Percentiles rank a stretch among this genome's conserved stretches.
Evolutionary conservation across 2,329 filamentous ascomycete species (phyloP).

Genomic region (Penicillium griseofulvum): DNA sequence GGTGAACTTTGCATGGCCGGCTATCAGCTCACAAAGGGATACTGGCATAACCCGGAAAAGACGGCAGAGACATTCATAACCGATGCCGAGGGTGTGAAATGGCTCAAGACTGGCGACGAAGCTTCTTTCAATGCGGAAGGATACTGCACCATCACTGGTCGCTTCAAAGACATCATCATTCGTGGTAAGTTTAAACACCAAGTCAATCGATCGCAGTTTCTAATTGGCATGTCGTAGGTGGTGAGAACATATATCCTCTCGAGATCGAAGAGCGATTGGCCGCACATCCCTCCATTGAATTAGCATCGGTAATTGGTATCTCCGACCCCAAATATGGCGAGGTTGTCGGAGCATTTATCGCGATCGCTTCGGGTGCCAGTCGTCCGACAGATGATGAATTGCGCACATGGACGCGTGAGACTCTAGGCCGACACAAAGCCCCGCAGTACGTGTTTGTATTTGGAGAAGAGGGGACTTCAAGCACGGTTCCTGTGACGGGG

Average conservation of each 20-base stretch:
- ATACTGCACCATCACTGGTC: slow-evolving; percentile 70
- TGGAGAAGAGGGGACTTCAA: slow-evolving; percentile 57
- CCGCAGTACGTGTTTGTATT: slow-evolving; percentile 75
- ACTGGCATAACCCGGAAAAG: slow-evolving; percentile 68
- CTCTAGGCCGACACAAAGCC: slow-evolving; percentile 65
- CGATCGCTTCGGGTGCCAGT: slow-evolving; percentile 29
- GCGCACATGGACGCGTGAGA: slow-evolving; percentile 61
- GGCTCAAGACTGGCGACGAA: slow-evolving; percentile 65
- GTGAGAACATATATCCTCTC: slow-evolving; percentile 71
- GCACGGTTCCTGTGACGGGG: slow-evolving; percentile 62
- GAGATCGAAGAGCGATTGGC: slow-evolving; percentile 73
- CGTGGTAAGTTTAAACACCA: slow-evolving; percentile 47
- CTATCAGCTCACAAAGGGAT: slow-evolving; percentile 65
- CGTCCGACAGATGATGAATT: slow-evolving; percentile 55
- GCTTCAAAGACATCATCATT: slow-evolving; percentile 79
- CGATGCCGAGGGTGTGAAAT: slow-evolving; percentile 57
- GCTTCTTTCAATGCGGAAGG: slow-evolving; percentile 55
- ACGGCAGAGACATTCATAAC: slow-evolving; percentile 69
- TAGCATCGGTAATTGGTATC: slow-evolving; percentile 69
- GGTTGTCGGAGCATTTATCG: slow-evolving; percentile 65
- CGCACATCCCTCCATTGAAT: slow-evolving; percentile 59
- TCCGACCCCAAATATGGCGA: slow-evolving; percentile 71
- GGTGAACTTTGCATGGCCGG: slow-evolving; percentile 77
- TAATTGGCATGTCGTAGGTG: slow-evolving; percentile 45
- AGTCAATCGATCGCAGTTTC: not conserved